Conservation (phyloP, 2,329 filamentous ascomycete genomes). For the Paramyrothecium roridum region DNA sequence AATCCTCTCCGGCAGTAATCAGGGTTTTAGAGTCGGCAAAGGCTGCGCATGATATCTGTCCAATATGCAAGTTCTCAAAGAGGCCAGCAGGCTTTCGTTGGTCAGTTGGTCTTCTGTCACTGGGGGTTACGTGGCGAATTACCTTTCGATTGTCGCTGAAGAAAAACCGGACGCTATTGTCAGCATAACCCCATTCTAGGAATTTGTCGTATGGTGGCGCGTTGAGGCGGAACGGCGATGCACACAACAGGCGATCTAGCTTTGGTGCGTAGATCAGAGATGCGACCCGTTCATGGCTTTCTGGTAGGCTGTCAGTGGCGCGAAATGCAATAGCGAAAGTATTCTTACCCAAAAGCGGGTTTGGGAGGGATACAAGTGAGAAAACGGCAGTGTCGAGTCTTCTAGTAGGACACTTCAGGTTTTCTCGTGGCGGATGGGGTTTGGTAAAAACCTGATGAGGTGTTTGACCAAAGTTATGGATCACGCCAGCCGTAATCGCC, state of each 20-base stretch:
- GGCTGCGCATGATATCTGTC: slow-evolving; percentile 77
- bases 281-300: slow-evolving; percentile 74
- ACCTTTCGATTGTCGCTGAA: slow-evolving; percentile 76
- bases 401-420: slow-evolving; percentile 58
- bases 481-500: slow-evolving; percentile 87
- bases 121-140: slow-evolving; percentile 11
- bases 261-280: slow-evolving; percentile 76
- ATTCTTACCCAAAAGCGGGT: slow-evolving; percentile 65
- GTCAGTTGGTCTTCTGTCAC: slow-evolving; percentile 20
- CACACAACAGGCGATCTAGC: slow-evolving; percentile 78
- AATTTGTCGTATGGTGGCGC: slow-evolving; percentile 91
- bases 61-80: slow-evolving; percentile 91
- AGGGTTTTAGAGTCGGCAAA: slow-evolving; percentile 90
- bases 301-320: slow-evolving; percentile 19
- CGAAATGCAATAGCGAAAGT: not conserved
- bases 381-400: slow-evolving; percentile 77
- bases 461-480: slow-evolving; percentile 98
- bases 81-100: slow-evolving; percentile 63
- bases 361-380: slow-evolving; percentile 72
- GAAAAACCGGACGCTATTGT: slow-evolving; percentile 90
- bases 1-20: slow-evolving; percentile 89
- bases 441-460: slow-evolving; percentile 90
- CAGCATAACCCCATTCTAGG: slow-evolving; percentile 93
- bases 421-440: slow-evolving; percentile 74
- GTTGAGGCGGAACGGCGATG: slow-evolving; percentile 80